Base-by-base conservation (phyloP, 768 basidiomycete species). In the Tylopilus sp. region DNA sequence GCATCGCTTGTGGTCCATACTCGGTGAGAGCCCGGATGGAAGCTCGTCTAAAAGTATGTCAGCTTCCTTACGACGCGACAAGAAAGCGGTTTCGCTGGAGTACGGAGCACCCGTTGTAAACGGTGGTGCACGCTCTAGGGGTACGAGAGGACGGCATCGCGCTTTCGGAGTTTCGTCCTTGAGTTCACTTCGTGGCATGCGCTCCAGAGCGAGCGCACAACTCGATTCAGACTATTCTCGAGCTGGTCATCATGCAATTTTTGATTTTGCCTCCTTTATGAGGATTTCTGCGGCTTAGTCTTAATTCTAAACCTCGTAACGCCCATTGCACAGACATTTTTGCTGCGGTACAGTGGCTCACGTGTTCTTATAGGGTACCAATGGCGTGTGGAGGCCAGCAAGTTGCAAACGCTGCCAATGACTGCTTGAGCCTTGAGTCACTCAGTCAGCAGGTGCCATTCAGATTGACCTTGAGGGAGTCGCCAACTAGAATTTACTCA, bases 151-250 rank as follows among this genome's bases (percentile, higher is more conserved):
- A 30, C 31, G n/a, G n/a, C 2, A n/a, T n/a, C 19, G 21, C 30
- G 29, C 19, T 7, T 8, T 19, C 6, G n/a, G 6, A 14, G 17
- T 22, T 21, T 31, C 19, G 30, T 33, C 44, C 30, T 45, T 45
- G 30, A 45, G 44, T 31, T 29, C 44, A 31, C 44, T 45, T 45
- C 22, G 44, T 21, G 38, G 43, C n/a, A 4, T 6, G 5, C 44
- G 61, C 56, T 53, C 48, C 62, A 3, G 6, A 1, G 19, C 13
- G 51, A 22, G 55, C 25, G 68, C 57, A 62, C 45, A 68, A 68
- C 68, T 60, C 66, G 63, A 66, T 68, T 68, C 67, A 68, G 67
- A 70, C 63, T 68, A 59, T 46, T 68, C 63, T 67, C 22, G 63
- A 54, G 16, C 63, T 67, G 65, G 65, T 63, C 54, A 22, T 46